Evolutionary conservation across 768 basidiomycete species (phyloP).

Genomic region (Mycena epipterygia): DNA sequence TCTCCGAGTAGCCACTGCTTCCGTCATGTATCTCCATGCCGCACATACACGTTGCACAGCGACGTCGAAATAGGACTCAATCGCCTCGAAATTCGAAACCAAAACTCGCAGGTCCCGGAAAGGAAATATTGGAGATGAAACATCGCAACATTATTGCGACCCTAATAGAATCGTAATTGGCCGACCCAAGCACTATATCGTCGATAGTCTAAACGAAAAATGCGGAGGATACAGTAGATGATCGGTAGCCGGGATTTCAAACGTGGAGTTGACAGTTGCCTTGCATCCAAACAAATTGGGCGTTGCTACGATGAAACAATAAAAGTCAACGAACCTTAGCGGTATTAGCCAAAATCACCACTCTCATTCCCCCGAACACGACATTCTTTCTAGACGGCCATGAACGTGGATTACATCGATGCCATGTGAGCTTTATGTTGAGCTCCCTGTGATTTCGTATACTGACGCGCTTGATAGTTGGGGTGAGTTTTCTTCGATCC

Average conservation of each 20-base stretch:
- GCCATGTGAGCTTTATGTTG: not conserved
- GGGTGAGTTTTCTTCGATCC: not conserved
- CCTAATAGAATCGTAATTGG: not conserved
- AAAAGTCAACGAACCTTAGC: not conserved
- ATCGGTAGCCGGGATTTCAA: not conserved
- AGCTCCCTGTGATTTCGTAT: not conserved
- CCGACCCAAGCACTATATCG: too few relatives aligned
- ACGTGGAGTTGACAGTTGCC: not conserved
- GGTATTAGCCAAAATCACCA: not conserved
- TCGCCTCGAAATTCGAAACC: not conserved
- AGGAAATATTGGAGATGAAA: not conserved
- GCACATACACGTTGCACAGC: not conserved
- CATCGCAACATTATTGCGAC: not conserved
- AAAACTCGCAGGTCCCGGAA: slow-evolving; percentile 1
- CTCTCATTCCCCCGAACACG: not conserved
- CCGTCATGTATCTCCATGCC: not conserved
- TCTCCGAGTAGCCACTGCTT: too few relatives aligned
- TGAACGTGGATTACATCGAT: not conserved
- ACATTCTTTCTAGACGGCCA: not conserved
- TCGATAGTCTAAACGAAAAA: not conserved
- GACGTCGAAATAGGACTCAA: not conserved
- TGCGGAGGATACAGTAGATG: not conserved
- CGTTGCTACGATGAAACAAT: not conserved
- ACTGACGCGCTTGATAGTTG: not conserved
- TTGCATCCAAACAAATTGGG: not conserved